A percentile compares a stretch with the other conserved stretches of the same genome.
Evolutionary conservation across 2,329 filamentous ascomycete species (phyloP).

Genomic region (Byssochlamys sp.): DNA sequence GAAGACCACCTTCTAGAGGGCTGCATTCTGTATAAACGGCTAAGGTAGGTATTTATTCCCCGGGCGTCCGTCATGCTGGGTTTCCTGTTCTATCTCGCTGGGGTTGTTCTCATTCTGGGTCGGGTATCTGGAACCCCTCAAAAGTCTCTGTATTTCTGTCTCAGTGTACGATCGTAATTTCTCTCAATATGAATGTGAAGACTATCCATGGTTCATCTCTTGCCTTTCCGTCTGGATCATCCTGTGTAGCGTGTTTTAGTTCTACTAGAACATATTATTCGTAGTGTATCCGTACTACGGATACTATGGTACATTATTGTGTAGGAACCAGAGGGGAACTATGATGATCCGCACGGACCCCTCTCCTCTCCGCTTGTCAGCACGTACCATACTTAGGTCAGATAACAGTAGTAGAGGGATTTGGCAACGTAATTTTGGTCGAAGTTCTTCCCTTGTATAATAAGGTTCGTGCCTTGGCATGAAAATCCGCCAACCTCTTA

Average conservation of each 20-base stretch:
- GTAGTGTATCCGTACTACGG: too few species aligned
- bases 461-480: too few species aligned
- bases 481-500: too few species aligned
- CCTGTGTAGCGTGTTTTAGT: too few species aligned
- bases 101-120: not conserved
- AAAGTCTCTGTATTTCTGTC: not conserved
- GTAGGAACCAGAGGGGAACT: not conserved
- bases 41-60: not conserved
- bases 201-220: too few species aligned
- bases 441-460: too few species aligned
- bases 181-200: not conserved
- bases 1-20: conserved; percentile 60
- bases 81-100: conserved; percentile 5
- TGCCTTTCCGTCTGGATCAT: too few species aligned
- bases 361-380: not conserved
- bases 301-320: not conserved
- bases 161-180: not conserved
- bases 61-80: not conserved
- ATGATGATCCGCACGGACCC: not conserved
- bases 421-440: too few species aligned
- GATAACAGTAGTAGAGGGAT: too few species aligned
- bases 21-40: not conserved
- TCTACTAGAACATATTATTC: too few species aligned
- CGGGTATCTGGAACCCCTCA: not conserved
- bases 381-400: not conserved